A percentile compares a stretch with the other conserved stretches of the same genome.
These are phyloP conservation scores for Claviceps sp. DNA, from an alignment of 2,329 filamentous ascomycete species.

Conservation along the genomic window DNA sequence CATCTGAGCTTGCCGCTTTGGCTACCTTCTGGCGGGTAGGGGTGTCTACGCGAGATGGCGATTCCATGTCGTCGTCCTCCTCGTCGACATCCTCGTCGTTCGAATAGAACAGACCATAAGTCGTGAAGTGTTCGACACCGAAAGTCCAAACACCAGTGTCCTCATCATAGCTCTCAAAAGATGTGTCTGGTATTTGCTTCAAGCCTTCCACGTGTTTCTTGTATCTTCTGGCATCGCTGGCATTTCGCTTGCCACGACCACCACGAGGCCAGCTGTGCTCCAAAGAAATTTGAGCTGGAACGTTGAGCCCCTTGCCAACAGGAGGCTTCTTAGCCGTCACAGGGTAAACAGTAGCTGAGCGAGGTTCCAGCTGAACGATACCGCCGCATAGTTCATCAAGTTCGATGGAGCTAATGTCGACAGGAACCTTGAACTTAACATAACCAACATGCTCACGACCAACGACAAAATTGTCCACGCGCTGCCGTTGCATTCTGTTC, in stretches of 20 bases:
- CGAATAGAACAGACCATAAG: constrained; percentile 75
- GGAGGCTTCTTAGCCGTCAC: constrained; percentile 65
- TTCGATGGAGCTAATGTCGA: constrained; percentile 69
- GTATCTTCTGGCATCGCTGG: constrained; percentile 47
- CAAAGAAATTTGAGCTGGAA: constrained; percentile 75
- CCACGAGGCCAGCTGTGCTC: constrained; percentile 83
- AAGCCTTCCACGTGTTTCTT: constrained; percentile 76
- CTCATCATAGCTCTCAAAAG: constrained; percentile 67
- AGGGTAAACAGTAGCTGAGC: constrained; percentile 80
- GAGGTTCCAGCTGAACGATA: constrained; percentile 63
- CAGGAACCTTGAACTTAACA: constrained; percentile 67
- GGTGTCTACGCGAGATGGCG: constrained; percentile 1
- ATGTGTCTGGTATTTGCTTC: constrained; percentile 64
- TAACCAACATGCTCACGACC: constrained; percentile 71
- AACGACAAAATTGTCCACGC: constrained; percentile 62
- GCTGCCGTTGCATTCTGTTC: constrained; percentile 65
- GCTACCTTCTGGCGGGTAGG: constrained; percentile 10
- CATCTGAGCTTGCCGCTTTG: constrained; percentile 11
- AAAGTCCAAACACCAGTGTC: constrained; percentile 83
- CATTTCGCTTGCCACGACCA: constrained; percentile 40
- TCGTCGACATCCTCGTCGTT: constrained; percentile 55
- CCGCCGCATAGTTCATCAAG: constrained; percentile 66
- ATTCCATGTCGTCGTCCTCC: constrained; percentile 35
- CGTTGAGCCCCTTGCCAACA: constrained; percentile 78
- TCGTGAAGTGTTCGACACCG: constrained; percentile 90